Conservation (phyloP, 306 rosid species). For the Cucumis hystrix region DNA sequence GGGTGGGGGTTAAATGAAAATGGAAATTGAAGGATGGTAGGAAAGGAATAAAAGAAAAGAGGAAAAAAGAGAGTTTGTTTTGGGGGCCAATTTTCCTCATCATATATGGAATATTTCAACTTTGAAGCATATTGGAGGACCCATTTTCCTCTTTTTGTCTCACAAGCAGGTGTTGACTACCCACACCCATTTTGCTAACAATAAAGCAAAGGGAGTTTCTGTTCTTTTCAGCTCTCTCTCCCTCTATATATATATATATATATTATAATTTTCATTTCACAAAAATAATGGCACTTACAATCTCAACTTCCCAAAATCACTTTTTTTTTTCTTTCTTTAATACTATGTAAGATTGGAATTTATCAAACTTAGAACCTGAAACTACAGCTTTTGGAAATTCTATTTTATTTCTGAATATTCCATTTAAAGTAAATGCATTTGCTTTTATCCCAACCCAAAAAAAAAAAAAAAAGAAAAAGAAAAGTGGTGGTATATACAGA, state of each 20-base stretch:
- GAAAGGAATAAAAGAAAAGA: background rate
- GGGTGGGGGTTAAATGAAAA: background rate
- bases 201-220: constrained; percentile 18
- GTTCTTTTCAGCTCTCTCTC: constrained; percentile 5
- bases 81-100: constrained; percentile 38
- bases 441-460: background rate
- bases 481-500: background rate
- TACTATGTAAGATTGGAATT: background rate
- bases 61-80: background rate
- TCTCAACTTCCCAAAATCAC: background rate
- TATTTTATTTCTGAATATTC: background rate
- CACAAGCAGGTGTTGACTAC: constrained; percentile 77
- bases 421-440: background rate
- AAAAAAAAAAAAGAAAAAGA: background rate
- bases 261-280: background rate
- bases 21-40: no score
- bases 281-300: background rate
- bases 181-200: constrained; percentile 10
- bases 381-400: background rate
- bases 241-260: no score
- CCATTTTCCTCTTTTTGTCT: constrained; percentile 47
- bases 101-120: constrained; percentile 34
- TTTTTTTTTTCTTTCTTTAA: background rate
- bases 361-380: constrained; percentile 1
- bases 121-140: constrained; percentile 24